These are phyloP conservation scores for Talaromyces sp. DNA, from an alignment of 2,329 filamentous ascomycete species.

Conservation along the genomic window DNA sequence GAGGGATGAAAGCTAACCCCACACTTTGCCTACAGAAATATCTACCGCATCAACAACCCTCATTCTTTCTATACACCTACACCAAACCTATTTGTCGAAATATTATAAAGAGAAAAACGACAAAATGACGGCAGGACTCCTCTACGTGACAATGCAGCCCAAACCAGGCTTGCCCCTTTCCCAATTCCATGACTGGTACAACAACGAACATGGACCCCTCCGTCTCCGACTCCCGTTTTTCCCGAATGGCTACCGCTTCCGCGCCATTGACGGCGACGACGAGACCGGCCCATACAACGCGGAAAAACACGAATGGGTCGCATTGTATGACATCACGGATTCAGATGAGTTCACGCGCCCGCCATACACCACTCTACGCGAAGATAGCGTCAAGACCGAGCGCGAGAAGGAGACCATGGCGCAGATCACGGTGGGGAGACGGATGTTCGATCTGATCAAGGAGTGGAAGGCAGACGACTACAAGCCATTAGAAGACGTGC, in stretches of 20 bases:
- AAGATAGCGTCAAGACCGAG: constrained; percentile 52
- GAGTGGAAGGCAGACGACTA: constrained; percentile 57
- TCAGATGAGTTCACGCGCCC: constrained; percentile 68
- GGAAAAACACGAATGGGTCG: constrained; percentile 66
- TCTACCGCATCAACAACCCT: background rate
- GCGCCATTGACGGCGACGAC: constrained; percentile 58
- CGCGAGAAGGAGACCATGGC: constrained; percentile 61
- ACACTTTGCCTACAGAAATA: background rate
- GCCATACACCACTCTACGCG: constrained; percentile 58
- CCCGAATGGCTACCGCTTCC: constrained; percentile 74
- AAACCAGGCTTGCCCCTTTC: constrained; percentile 60
- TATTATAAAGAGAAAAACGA: background rate
- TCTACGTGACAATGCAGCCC: constrained; percentile 86
- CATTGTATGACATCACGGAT: constrained; percentile 75
- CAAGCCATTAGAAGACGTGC: constrained; percentile 56
- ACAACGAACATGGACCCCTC: constrained; percentile 84
- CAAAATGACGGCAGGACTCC: constrained; percentile 58
- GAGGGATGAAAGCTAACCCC: constrained; percentile 3
- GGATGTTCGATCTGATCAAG: constrained; percentile 66
- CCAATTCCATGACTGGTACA: constrained; percentile 90
- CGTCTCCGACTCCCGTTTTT: constrained; percentile 73
- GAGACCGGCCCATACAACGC: constrained; percentile 29
- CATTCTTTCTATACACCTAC: background rate
- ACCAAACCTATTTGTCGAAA: background rate
- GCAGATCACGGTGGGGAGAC: constrained; percentile 66